Evolutionary conservation across 2,329 filamentous ascomycete genomes (phyloP).

Genomic region (Diaporthe ilicicola): DNA sequence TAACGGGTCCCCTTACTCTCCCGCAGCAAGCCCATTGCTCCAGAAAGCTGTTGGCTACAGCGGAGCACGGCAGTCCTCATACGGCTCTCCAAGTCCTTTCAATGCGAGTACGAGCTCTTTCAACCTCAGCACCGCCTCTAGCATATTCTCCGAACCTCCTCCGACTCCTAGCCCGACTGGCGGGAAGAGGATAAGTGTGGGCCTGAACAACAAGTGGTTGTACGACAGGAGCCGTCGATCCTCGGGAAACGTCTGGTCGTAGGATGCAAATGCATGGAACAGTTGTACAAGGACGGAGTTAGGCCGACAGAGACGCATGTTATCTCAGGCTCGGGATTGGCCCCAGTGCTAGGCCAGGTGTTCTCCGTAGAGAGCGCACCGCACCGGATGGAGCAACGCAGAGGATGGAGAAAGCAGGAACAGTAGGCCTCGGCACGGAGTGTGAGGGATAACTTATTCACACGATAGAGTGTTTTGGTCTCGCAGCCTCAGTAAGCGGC

Average conservation of each 20-base stretch:
- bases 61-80: constrained; percentile 68
- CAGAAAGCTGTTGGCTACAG: constrained; percentile 71
- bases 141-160: constrained; percentile 63
- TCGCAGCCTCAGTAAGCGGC: neutral
- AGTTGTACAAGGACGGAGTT: neutral
- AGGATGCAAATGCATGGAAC: neutral
- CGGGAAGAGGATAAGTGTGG: constrained; percentile 76
- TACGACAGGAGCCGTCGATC: constrained; percentile 81
- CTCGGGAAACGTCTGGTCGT: constrained; percentile 52
- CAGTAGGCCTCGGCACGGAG: neutral
- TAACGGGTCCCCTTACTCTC: constrained; percentile 57
- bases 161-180: constrained; percentile 73
- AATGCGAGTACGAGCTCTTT: constrained; percentile 57
- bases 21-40: constrained; percentile 63
- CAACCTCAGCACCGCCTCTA: constrained; percentile 57
- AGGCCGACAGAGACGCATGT: neutral
- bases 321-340: neutral
- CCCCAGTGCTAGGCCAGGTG: neutral
- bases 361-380: neutral
- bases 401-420: neutral
- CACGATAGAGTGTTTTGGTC: neutral
- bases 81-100: constrained; percentile 62
- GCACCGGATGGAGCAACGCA: neutral
- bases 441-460: neutral
- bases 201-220: constrained; percentile 91